Conservation (phyloP, 2,329 filamentous ascomycete species). For the Fusarium pseudonygamai region DNA sequence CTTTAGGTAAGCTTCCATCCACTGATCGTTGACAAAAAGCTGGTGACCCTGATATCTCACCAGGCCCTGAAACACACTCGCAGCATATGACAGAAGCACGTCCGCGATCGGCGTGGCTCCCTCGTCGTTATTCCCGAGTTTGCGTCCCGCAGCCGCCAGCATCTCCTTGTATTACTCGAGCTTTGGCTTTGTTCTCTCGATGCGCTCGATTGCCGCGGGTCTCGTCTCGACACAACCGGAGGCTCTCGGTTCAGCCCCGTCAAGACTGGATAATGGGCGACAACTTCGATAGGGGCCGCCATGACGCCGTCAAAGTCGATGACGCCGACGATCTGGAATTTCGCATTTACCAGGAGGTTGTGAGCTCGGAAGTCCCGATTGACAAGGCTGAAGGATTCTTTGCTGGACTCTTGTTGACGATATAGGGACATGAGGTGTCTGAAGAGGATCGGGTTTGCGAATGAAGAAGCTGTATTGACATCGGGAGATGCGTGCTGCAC, state of each 20-base stretch:
- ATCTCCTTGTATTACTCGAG: background rate
- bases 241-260: background rate
- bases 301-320: background rate
- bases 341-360: background rate
- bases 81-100: background rate
- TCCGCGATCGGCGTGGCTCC: background rate
- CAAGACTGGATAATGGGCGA: background rate
- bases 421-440: background rate
- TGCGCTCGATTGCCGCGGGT: background rate
- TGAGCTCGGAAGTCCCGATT: background rate
- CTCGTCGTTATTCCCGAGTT: background rate
- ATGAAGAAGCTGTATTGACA: background rate
- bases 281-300: background rate
- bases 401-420: accelerated
- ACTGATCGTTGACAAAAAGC: background rate
- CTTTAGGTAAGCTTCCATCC: background rate
- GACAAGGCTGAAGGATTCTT: background rate
- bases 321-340: background rate
- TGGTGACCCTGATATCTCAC: background rate
- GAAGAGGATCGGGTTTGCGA: background rate
- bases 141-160: background rate
- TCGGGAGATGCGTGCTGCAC: background rate
- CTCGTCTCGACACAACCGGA: background rate
- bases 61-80: background rate
- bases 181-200: background rate